phyloP scores from a whole-genome alignment of 208 protist species.

The Dictyostelium gargantuum region DNA sequence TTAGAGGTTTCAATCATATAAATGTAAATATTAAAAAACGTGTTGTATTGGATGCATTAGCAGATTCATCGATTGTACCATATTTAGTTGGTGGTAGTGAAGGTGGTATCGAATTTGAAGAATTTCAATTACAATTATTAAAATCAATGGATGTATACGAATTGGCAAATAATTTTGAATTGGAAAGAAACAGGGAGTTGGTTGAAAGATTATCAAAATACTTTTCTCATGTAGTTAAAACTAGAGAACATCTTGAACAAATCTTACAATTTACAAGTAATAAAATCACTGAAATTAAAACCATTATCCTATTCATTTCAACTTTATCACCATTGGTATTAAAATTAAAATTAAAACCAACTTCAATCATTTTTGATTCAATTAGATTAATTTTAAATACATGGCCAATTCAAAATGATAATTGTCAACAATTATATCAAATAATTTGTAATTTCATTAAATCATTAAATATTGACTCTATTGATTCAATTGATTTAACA shows the following conservation, averaged over 20 bases:
- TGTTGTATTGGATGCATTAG: slow-evolving; percentile 13
- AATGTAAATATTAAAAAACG: slow-evolving; percentile 44
- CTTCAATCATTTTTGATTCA: background rate
- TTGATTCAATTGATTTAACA: too few relatives aligned
- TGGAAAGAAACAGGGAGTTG: background rate
- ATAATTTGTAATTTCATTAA: background rate
- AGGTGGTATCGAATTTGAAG: background rate
- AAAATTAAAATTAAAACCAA: background rate
- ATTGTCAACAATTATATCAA: background rate
- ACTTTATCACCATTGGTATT: background rate
- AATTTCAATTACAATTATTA: background rate
- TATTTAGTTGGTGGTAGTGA: background rate
- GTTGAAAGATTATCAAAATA: background rate
- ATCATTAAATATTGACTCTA: background rate
- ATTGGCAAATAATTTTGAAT: background rate
- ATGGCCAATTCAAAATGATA: background rate
- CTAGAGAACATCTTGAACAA: background rate
- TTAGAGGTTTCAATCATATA: slow-evolving; percentile 26
- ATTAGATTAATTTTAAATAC: background rate
- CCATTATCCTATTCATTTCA: background rate
- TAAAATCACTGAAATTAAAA: background rate
- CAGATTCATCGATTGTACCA: background rate
- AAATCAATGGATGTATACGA: background rate
- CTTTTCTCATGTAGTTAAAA: background rate
- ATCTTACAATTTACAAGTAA: background rate